A percentile compares a stretch with the other conserved stretches of the same genome.
Conservation (phyloP, 352 stramenopile species). For the Phytophthora chlamydospora region DNA sequence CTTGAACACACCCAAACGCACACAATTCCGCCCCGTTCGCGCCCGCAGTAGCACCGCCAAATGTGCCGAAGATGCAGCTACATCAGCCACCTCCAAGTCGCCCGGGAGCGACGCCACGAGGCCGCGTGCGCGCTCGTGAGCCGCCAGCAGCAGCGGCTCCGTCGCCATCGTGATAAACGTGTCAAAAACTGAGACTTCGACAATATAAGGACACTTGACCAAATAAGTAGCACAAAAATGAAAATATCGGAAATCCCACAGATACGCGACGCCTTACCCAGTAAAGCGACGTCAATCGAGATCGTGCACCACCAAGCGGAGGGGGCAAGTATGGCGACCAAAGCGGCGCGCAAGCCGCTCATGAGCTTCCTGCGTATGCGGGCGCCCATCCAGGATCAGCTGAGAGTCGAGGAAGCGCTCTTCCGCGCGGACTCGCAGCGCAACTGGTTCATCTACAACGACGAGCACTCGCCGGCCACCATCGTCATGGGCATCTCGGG, state of each 20-base stretch:
- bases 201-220: no score
- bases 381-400: slow-evolving; percentile 77
- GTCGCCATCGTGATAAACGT: slow-evolving; percentile 30
- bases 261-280: slow-evolving; percentile 19
- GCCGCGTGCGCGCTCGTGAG: slow-evolving; percentile 39
- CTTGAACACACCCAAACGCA: slow-evolving; percentile 45
- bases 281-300: background rate
- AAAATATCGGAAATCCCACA: background rate
- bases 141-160: slow-evolving; percentile 43
- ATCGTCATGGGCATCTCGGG: slow-evolving; percentile 97
- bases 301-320: background rate
- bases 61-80: slow-evolving; percentile 26
- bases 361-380: slow-evolving; percentile 77
- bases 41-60: slow-evolving; percentile 45
- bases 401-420: slow-evolving; percentile 94
- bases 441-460: slow-evolving; percentile 88
- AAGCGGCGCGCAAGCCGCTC: slow-evolving; percentile 48
- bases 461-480: slow-evolving; percentile 65
- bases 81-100: slow-evolving; percentile 18
- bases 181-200: slow-evolving; percentile 21
- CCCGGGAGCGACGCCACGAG: background rate
- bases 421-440: slow-evolving; percentile 87
- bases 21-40: slow-evolving; percentile 24
- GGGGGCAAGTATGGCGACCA: slow-evolving; percentile 2
- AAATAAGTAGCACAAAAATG: no score